Evolutionary conservation across 805 yeast species (phyloP).

Genomic region (Cyberlindnera subsufficiens): DNA sequence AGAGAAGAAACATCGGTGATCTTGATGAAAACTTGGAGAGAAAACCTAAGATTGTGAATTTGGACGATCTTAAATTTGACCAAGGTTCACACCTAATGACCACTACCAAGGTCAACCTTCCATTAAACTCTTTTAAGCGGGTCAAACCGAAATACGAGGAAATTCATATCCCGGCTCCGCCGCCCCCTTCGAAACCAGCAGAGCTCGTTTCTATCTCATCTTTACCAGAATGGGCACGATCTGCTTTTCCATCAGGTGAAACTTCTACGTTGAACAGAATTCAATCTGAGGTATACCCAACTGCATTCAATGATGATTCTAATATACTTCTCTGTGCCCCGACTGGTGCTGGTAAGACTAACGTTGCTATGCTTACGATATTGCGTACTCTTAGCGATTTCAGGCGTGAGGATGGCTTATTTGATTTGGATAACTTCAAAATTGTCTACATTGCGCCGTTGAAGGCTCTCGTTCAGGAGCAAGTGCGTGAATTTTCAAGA

Average conservation of each 20-base stretch:
- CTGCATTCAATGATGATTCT: slow-evolving; percentile 65
- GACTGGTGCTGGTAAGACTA: slow-evolving; percentile 98
- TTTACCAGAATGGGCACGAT: slow-evolving; percentile 79
- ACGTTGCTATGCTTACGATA: slow-evolving; percentile 85
- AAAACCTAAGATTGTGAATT: slow-evolving; percentile 51
- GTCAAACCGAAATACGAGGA: slow-evolving; percentile 75
- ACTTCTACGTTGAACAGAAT: slow-evolving; percentile 68
- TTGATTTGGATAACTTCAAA: slow-evolving; percentile 55
- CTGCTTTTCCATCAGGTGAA: slow-evolving; percentile 65
- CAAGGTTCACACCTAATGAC: slow-evolving; percentile 70
- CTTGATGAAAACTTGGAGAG: slow-evolving; percentile 17
- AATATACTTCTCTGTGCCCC: slow-evolving; percentile 92
- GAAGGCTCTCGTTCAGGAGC: slow-evolving; percentile 94
- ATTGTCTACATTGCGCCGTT: slow-evolving; percentile 89
- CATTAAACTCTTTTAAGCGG: slow-evolving; percentile 78
- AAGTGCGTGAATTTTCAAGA: slow-evolving; percentile 77
- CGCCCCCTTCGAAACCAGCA: slow-evolving; percentile 34
- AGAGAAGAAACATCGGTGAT: slow-evolving; percentile 21
- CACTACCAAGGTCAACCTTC: slow-evolving; percentile 62
- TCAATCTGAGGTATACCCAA: slow-evolving; percentile 76
- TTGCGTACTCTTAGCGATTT: slow-evolving; percentile 54
- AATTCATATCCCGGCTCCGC: slow-evolving; percentile 87
- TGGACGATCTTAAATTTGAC: slow-evolving; percentile 59
- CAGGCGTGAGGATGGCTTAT: slow-evolving; percentile 42
- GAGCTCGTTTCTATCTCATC: slow-evolving; percentile 49